Percentiles rank a stretch among this genome's conserved stretches.
Evolutionary conservation across 1,139 yeast species (phyloP).

Genomic region (Insectozyma bohioensis): DNA sequence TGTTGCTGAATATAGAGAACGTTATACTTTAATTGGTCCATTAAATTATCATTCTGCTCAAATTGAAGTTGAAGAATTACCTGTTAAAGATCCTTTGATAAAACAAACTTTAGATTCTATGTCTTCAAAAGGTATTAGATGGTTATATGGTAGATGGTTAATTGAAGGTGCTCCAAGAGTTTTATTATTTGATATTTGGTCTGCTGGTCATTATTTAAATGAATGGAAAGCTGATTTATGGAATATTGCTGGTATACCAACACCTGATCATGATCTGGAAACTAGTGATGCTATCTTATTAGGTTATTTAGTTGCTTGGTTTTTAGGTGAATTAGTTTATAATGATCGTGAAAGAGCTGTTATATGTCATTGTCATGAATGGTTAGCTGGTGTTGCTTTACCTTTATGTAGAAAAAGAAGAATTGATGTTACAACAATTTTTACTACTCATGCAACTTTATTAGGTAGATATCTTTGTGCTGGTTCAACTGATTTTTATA

Average conservation of each 20-base stretch:
- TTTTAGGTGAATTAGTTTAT: conserved; percentile 85
- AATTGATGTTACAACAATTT: conserved; percentile 91
- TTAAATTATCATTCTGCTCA: conserved; percentile 78
- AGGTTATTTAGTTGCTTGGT: conserved; percentile 97
- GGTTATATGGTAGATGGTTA: conserved; percentile 93
- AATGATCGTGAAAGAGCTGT: conserved; percentile 85
- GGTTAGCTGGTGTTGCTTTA: conserved; percentile 96
- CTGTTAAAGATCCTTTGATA: conserved; percentile 62
- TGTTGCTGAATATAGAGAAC: conserved; percentile 85
- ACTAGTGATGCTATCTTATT: conserved; percentile 88
- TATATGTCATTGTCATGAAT: conserved; percentile 93
- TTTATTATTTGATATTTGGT: conserved; percentile 77
- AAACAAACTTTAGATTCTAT: conserved; percentile 67
- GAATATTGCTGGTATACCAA: conserved; percentile 88
- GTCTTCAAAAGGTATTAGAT: conserved; percentile 77
- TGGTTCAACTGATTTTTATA: conserved; percentile 93
- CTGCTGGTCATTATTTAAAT: conserved; percentile 67
- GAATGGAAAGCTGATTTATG: conserved; percentile 97
- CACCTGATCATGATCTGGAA: conserved; percentile 86
- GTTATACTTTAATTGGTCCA: conserved; percentile 88
- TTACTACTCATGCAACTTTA: conserved; percentile 96
- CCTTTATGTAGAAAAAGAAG: conserved; percentile 91
- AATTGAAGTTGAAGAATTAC: conserved; percentile 89
- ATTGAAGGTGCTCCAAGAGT: conserved; percentile 98
- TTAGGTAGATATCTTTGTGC: conserved; percentile 96